Evolutionary conservation across 768 basidiomycete species (phyloP).

Genomic region (Tulasnella sp.): DNA sequence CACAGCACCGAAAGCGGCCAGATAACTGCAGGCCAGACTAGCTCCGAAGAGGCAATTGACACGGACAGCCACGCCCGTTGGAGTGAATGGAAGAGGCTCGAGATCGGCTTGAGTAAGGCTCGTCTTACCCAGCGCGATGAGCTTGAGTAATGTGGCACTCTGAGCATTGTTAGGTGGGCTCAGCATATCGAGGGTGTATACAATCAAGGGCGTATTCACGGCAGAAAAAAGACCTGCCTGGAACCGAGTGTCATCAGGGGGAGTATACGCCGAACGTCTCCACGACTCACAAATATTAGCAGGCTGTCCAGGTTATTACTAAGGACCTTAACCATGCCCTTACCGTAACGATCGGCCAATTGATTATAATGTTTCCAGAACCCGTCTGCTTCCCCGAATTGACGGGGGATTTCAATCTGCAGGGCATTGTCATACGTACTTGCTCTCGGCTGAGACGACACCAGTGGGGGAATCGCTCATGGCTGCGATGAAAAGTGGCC

Average conservation of each 20-base stretch:
- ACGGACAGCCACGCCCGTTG: not conserved
- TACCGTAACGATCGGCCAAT: not conserved
- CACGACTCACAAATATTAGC: slow-evolving; percentile 14
- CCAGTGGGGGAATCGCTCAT: no score
- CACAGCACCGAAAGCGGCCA: not conserved
- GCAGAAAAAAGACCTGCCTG: slow-evolving; percentile 14
- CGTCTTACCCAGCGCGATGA: not conserved
- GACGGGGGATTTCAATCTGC: not conserved
- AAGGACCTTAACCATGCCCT: not conserved
- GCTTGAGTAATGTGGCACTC: not conserved
- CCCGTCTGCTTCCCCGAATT: slow-evolving; percentile 1
- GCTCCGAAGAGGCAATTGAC: slow-evolving; percentile 7
- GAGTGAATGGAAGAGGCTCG: not conserved
- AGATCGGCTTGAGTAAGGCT: not conserved
- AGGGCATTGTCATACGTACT: no score
- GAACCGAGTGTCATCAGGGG: no score
- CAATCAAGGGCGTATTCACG: slow-evolving; percentile 5
- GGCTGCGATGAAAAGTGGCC: no score
- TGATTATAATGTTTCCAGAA: slow-evolving; percentile 11
- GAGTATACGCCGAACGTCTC: no score
- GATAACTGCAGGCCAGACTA: not conserved
- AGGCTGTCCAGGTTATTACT: slow-evolving; percentile 6
- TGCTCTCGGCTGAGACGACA: no score
- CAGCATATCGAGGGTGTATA: not conserved
- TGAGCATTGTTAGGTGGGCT: not conserved